These are phyloP conservation scores for Dianthus caryophyllus DNA, from an alignment of 148 eudicot species.

Conservation along the genomic window DNA sequence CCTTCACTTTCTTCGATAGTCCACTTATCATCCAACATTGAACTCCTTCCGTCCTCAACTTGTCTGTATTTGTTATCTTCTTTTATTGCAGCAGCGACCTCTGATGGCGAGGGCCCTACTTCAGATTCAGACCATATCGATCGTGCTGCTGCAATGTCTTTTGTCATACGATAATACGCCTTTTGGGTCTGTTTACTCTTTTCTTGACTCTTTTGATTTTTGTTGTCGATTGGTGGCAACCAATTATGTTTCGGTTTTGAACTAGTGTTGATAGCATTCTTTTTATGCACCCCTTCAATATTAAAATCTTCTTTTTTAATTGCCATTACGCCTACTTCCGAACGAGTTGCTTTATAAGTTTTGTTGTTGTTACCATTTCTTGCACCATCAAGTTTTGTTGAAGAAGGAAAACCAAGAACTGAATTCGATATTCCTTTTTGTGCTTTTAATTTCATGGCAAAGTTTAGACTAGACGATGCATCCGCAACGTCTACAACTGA, in stretches of 20 bases:
- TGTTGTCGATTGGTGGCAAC: conserved; percentile 1
- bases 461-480: conserved; percentile 7
- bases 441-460: conserved; percentile 26
- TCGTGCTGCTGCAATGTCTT: conserved; percentile 40
- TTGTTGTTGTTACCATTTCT: not conserved
- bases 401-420: conserved; percentile 9
- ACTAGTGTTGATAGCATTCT: no score
- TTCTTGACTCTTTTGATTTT: not conserved
- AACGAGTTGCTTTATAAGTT: not conserved
- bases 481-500: conserved; percentile 23
- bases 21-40: conserved; percentile 48
- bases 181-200: not conserved
- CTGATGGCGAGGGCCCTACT: conserved; percentile 70
- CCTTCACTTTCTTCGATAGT: conserved; percentile 59
- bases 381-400: conserved; percentile 12
- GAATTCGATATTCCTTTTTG: conserved; percentile 27
- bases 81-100: conserved; percentile 54
- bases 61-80: conserved; percentile 26
- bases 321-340: not conserved
- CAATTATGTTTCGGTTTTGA: conserved; percentile 24
- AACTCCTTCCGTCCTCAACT: conserved; percentile 20
- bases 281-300: no score
- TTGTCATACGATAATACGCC: conserved; percentile 17
- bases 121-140: conserved; percentile 53
- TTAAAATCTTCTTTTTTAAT: no score